Base-by-base conservation (phyloP, 2,329 filamentous ascomycete genomes). In the Arthroderma sp. region DNA sequence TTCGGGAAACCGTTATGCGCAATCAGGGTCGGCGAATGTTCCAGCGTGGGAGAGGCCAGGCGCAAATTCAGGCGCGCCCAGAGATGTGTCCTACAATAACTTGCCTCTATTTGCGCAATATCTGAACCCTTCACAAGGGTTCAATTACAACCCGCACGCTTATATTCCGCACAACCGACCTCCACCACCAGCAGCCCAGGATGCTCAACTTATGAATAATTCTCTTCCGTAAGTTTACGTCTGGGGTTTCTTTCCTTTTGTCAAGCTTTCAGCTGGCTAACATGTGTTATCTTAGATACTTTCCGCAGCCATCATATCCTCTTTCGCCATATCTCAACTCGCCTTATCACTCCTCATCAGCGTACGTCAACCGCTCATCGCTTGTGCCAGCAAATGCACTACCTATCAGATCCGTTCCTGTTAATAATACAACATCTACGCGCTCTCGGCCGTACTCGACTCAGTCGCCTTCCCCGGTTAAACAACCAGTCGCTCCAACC, bases 401-500 rank as follows among this genome's bases (percentile, higher is more conserved):
- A 7, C 35, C 13, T 23, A 35, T 28, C 17, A 11, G 31, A 4
- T 25, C 35, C 9, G 19, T 11, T 8, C 7, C 52, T 38, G 13
- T 17, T n/a, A 54, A 54, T 15, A 23, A 38, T n/a, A 15, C 11
- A 9, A 39, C 11, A 1, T 11, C 52, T 19, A 8, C 33, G 6
- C 2, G 5, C 13, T 21, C 38, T 38, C 31, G 9, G 23, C 52
- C 17, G n/a, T 28, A 39, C 15, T 38, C 33, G 13, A 54, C 21
- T 4, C 9, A n/a, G 11, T 28, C 54, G 19, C 37, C 35, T 21
- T 21, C 35, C 21, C 54, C 23, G 2, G 44, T 61, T 51, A 35
- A 9, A 61, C 19, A 59, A 62, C 59, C 74, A 67, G 61, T 77
- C 55, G 70, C 84, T 23, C 88, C 88, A 0, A 66, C 78, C 0